Evolutionary conservation across 1,284 basidiomycete species (phyloP), one percentile per base, ranked within the genome.

Genomic region (Acaromyces ingoldii): DNA sequence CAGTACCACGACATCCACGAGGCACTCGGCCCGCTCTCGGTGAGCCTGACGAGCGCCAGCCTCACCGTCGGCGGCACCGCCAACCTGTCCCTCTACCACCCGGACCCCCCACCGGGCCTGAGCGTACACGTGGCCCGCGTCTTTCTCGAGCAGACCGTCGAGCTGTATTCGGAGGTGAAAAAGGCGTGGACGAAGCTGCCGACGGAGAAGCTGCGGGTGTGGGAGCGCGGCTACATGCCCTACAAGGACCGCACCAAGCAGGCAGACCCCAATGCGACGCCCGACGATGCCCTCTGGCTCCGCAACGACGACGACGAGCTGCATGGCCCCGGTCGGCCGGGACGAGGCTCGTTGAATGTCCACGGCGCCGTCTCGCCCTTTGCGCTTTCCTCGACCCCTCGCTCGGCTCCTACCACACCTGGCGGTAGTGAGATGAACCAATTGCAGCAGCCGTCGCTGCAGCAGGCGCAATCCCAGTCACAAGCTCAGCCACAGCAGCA

Each of bases 1-100:
- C 65, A 64, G 36, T 74, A 67, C 41, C 60, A 67, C 51, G 72
- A 74, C 51, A 54, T 63, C 13, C 71, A 75, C 61, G 67, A 72
- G 38, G 64, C 72, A 13, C 57, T 75, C 10, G 68, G 70, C 1
- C 57, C 67, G 11, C 49, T 75, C 17, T 62, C 62, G 9, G 55
- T 75, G 47, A 62, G 65, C 0, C 58, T 75, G 11, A 67, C 67
- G 6, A 60, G 64, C 10, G 60, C 68, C n/a, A 67, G 62, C 3
- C 55, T 75, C 5, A 74, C 72, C 15, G 72, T 75, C 21, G 72
- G 70, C 33, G 70, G 70, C 11, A 70, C 67, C 2, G 61, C 62
- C 15, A 62, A 57, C 15, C 50, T 75, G 26, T 60, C 48, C 24
- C 38, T 72, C 28, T 60, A 62, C 22, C 72, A 74, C 49, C 72